Percentiles rank a stretch among this genome's conserved stretches.
These are phyloP conservation scores for Lantana camara DNA, from an alignment of 257 asterid species.

Conservation along the genomic window DNA sequence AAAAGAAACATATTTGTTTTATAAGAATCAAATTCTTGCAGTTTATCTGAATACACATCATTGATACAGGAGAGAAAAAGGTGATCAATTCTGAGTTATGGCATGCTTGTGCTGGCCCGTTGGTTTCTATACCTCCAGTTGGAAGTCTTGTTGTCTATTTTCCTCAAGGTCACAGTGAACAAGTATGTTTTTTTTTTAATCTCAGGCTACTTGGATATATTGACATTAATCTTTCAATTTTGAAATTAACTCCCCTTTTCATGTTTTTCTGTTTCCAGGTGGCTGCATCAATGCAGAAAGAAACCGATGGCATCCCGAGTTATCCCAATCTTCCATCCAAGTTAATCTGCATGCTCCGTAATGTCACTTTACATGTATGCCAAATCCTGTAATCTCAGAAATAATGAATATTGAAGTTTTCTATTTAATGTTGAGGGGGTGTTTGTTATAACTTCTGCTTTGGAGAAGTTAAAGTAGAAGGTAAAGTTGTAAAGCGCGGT, in stretches of 20 bases:
- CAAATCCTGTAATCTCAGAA: constrained; percentile 16
- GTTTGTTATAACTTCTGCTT: too few relatives aligned
- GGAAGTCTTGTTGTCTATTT: constrained; percentile 77
- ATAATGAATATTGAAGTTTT: too few relatives aligned
- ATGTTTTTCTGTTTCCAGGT: constrained; percentile 43
- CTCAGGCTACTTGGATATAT: not conserved
- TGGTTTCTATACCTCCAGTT: constrained; percentile 59
- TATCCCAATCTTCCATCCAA: constrained; percentile 70
- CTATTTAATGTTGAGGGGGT: too few relatives aligned
- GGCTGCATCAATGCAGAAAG: constrained; percentile 68
- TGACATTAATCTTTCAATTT: too few relatives aligned
- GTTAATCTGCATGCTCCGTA: constrained; percentile 73
- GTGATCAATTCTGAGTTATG: constrained; percentile 73
- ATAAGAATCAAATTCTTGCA: too few relatives aligned
- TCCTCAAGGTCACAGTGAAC: constrained; percentile 81
- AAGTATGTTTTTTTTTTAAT: constrained; percentile 38
- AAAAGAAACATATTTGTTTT: too few relatives aligned
- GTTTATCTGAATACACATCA: too few relatives aligned
- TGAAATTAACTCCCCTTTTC: too few relatives aligned
- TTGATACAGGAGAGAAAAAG: constrained; percentile 48
- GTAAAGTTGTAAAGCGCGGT: too few relatives aligned
- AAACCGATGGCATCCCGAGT: constrained; percentile 65
- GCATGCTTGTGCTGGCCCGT: constrained; percentile 85
- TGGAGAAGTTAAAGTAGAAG: too few relatives aligned
- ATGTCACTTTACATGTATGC: constrained; percentile 73